These are phyloP conservation scores for Liquidambar formosana DNA, from an alignment of 164 flowering plant species.

Conservation along the genomic window DNA sequence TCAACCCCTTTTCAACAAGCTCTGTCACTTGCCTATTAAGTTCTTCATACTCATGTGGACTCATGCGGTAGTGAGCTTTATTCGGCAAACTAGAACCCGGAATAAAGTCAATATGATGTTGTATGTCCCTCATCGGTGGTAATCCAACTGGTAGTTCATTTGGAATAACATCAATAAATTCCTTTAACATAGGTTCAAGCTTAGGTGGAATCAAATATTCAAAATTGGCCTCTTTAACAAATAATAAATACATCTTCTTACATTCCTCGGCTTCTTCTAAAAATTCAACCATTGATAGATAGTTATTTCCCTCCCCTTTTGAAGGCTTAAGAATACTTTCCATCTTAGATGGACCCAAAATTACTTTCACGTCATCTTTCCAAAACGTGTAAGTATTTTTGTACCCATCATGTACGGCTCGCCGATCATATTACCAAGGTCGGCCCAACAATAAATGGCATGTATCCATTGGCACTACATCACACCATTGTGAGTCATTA, in stretches of 20 bases:
- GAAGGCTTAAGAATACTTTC: not conserved
- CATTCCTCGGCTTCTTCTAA: no score
- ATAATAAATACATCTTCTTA: not conserved
- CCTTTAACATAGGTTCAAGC: not conserved
- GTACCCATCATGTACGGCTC: no score
- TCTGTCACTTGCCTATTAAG: not conserved
- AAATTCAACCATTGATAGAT: not conserved
- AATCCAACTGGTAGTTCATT: not conserved
- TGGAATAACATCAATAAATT: not conserved
- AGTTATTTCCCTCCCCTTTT: not conserved
- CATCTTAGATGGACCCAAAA: no score
- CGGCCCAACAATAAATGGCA: no score
- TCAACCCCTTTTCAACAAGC: not conserved
- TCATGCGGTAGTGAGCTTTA: not conserved
- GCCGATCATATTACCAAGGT: no score
- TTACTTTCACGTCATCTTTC: no score
- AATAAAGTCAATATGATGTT: not conserved
- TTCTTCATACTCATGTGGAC: not conserved
- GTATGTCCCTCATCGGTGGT: slow-evolving; percentile 1
- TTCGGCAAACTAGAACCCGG: not conserved
- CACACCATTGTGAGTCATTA: no score
- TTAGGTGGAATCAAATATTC: not conserved
- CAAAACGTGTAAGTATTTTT: no score
- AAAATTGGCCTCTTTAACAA: not conserved
- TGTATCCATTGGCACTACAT: no score